Evolutionary conservation across 192 early-diverging fungal species (phyloP).

Genomic region (Funneliformis geosporum): DNA sequence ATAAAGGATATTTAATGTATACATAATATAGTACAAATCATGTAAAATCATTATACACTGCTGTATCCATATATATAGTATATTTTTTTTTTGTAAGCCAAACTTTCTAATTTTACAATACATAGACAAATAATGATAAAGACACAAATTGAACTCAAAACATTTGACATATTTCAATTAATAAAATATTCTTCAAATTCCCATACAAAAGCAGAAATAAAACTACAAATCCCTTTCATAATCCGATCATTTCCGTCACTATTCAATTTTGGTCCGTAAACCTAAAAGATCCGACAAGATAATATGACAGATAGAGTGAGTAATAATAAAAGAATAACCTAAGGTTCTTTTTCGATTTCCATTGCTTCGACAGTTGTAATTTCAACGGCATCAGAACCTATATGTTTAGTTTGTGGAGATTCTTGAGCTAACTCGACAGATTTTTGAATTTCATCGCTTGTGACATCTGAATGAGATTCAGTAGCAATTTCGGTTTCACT

Average conservation of each 20-base stretch:
- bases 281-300: background rate
- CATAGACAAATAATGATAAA: background rate
- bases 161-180: background rate
- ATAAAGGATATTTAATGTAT: background rate
- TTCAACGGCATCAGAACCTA: background rate
- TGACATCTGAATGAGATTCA: background rate
- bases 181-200: background rate
- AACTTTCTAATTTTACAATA: background rate
- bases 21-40: background rate
- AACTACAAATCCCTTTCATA: background rate
- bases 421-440: background rate
- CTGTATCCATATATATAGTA: background rate
- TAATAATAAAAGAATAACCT: background rate
- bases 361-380: background rate
- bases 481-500: background rate
- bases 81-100: background rate
- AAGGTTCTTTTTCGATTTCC: background rate
- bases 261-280: background rate
- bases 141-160: background rate
- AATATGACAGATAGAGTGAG: background rate
- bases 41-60: background rate
- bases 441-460: constrained; percentile 1
- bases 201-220: background rate
- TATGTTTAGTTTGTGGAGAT: background rate
- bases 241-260: background rate